A percentile compares a stretch with the other conserved stretches of the same genome.
Evolutionary conservation across 208 protist genomes (phyloP).

Genomic region (Entamoeba moshkovskii): DNA sequence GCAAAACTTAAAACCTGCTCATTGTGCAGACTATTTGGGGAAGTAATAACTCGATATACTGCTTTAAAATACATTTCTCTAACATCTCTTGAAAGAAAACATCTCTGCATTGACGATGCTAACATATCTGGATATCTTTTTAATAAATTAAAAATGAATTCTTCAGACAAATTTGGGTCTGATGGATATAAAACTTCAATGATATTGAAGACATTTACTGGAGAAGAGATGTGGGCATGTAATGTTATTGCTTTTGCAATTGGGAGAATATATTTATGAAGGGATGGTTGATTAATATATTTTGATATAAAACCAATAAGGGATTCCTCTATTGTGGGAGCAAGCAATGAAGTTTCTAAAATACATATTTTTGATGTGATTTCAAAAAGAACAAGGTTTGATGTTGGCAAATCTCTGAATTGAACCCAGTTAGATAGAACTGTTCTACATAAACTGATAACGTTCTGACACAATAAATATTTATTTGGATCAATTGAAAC

Average conservation of each 20-base stretch:
- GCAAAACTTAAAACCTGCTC: not conserved
- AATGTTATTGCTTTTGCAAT: not conserved
- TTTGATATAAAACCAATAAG: not conserved
- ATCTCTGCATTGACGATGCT: not conserved
- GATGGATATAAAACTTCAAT: not conserved
- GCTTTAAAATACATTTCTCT: not conserved
- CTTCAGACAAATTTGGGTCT: not conserved
- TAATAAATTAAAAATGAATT: not conserved
- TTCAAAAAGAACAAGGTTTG: not conserved
- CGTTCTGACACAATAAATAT: not conserved
- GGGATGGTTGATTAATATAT: not conserved
- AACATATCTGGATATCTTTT: not conserved
- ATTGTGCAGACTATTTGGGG: not conserved
- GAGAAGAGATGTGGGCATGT: not conserved
- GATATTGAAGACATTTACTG: not conserved
- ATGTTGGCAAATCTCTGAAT: not conserved
- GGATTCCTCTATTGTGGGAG: not conserved
- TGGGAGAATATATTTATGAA: not conserved
- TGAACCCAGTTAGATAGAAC: not conserved
- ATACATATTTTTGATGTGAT: not conserved
- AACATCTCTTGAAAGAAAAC: not conserved
- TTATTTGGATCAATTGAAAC: not conserved
- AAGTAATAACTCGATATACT: not conserved
- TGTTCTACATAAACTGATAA: not conserved
- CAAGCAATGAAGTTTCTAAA: not conserved